These are phyloP conservation scores for Penicillium oxalicum DNA, from an alignment of 2,329 filamentous ascomycete genomes.

Conservation along the genomic window DNA sequence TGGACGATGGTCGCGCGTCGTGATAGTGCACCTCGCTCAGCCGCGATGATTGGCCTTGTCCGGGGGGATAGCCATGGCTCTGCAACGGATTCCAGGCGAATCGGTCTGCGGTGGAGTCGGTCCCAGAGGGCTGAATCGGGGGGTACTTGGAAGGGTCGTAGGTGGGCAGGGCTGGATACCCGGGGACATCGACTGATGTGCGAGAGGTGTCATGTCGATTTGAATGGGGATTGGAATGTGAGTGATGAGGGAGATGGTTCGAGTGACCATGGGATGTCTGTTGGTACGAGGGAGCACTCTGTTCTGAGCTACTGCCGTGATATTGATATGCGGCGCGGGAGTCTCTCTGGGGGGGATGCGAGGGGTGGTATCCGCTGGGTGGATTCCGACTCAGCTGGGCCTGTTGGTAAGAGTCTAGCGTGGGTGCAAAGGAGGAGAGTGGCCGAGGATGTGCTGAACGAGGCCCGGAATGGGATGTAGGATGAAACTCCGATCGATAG, in stretches of 20 bases:
- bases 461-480: constrained; percentile 5
- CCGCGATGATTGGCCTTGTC: constrained; percentile 15
- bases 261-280: too few species aligned
- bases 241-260: too few species aligned
- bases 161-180: constrained; percentile 24
- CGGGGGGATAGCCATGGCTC: too few species aligned
- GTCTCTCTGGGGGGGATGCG: too few species aligned
- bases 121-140: constrained; percentile 13
- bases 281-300: neutral
- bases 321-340: neutral
- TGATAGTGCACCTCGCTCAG: constrained; percentile 17
- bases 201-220: constrained; percentile 1
- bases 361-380: too few species aligned
- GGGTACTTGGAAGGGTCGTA: constrained; percentile 34
- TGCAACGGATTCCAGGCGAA: neutral
- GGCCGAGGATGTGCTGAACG: constrained; percentile 19
- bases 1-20: constrained; percentile 13
- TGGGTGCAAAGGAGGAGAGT: constrained; percentile 19
- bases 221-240: neutral
- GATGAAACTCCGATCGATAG: constrained; percentile 12
- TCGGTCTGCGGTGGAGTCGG: constrained; percentile 5
- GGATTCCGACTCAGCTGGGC: too few species aligned
- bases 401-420: neutral
- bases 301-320: constrained; percentile 3
- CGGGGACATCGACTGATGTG: constrained; percentile 20